Base-by-base conservation (phyloP, 129 eudicot species). In the Saussurea involucrata region DNA sequence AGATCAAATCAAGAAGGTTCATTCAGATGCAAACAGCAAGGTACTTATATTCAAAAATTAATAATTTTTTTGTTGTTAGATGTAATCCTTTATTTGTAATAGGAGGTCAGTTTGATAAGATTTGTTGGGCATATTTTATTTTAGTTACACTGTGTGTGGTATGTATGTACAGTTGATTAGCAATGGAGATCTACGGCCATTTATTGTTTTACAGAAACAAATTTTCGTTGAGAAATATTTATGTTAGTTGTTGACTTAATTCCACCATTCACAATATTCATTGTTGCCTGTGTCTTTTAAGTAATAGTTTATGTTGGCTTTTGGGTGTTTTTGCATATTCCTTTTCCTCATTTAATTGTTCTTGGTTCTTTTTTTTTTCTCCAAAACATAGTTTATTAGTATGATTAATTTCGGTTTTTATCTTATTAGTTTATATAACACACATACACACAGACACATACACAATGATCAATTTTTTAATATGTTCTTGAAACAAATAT, bases 1-100 rank as follows among this genome's bases (percentile, higher is more conserved):
- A 88, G 96, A 86, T 88, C 75, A 78, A 31, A 79, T 66, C 32
- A 85, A 86, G 66, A 63, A 67, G 74, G 75, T 76, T 63, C 82
- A 80, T 68, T 73, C 81, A 15, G 68, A 63, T 82, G 68, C 78
- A 66, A 85, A 49, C 18, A 53, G 0, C 4, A 78, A 91, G 97
- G 97, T 91, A 86, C 74, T 78, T 21, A n/a, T 11, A 17, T 25
- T 76, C 0, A 11, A 4, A 49, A 21, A 5, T n/a, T 21, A n/a
- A 3, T 20, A 5, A 68, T 8, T 1, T 18, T 1, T 68, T 4
- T 68, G 53, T 27, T 68, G 24, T 31, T 34, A 1, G 2, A 34
- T 20, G 9, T 4, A 15, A 6, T 28, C 49, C 22, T 65, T n/a
- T 6, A 28, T 40, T 20, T 5, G 44, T 17, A 72, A 3, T 49